Percentiles rank a stretch among this genome's conserved stretches.
phyloP scores from a whole-genome alignment of 2,329 filamentous ascomycete genomes.

The Neospermospora avenae region DNA sequence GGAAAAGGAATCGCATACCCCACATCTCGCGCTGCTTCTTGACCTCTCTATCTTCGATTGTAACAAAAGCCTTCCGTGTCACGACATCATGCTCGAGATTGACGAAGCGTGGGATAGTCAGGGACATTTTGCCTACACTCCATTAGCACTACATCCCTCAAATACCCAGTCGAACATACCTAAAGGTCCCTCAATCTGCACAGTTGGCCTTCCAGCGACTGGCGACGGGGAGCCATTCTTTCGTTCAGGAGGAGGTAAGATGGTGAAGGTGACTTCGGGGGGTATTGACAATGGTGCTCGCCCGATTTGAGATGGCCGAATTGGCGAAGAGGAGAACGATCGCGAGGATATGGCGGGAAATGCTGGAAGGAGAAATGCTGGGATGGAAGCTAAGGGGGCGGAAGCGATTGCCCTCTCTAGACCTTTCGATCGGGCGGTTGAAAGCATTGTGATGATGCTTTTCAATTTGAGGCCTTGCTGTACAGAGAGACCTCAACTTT shows the following conservation, averaged over 20 bases:
- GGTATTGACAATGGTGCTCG: slow-evolving; percentile 76
- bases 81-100: slow-evolving; percentile 65
- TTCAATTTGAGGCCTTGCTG: neutral
- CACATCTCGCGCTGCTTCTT: slow-evolving; percentile 91
- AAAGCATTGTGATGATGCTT: slow-evolving; percentile 54
- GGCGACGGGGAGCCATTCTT: slow-evolving; percentile 38
- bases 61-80: slow-evolving; percentile 62
- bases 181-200: slow-evolving; percentile 77
- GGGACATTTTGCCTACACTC: slow-evolving; percentile 63
- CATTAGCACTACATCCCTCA: neutral
- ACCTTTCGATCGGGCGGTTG: slow-evolving; percentile 57
- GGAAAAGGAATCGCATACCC: slow-evolving; percentile 42
- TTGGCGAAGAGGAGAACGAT: slow-evolving; percentile 69
- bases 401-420: slow-evolving; percentile 54
- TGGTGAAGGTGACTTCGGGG: slow-evolving; percentile 73
- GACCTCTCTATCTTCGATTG: slow-evolving; percentile 63
- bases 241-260: slow-evolving; percentile 53
- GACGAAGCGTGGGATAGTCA: slow-evolving; percentile 78
- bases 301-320: slow-evolving; percentile 77
- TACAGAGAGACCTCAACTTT: neutral
- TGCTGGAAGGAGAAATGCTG: slow-evolving; percentile 70
- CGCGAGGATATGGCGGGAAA: slow-evolving; percentile 52
- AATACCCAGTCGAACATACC: slow-evolving; percentile 46
- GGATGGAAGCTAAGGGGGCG: slow-evolving; percentile 52
- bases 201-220: slow-evolving; percentile 58